phyloP scores from a whole-genome alignment of 768 basidiomycete species.

The Amylocystis lapponica region DNA sequence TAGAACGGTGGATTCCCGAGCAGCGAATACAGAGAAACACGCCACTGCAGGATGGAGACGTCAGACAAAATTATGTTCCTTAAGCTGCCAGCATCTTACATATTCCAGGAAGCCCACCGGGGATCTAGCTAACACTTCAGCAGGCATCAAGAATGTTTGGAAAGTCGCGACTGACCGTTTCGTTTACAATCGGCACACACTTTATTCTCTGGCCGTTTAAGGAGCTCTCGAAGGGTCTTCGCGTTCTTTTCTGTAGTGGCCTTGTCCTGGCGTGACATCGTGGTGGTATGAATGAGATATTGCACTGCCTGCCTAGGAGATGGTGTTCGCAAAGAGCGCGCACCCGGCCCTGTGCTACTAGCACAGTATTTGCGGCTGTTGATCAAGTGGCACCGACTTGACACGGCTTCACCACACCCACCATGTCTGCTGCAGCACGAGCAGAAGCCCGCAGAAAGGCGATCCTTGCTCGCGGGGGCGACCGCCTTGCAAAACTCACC shows the following conservation, averaged over 20 bases:
- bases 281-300: conserved; percentile 11
- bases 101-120: conserved; percentile 97
- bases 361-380: conserved; percentile 4
- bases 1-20: conserved; percentile 93
- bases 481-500: conserved; percentile 76
- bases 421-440: conserved; percentile 48
- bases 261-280: conserved; percentile 65
- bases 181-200: conserved; percentile 95
- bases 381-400: not conserved
- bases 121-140: conserved; percentile 54
- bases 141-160: not conserved
- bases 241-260: conserved; percentile 78
- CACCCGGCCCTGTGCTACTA: not conserved
- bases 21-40: conserved; percentile 96
- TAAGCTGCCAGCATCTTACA: conserved; percentile 47
- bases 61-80: not conserved
- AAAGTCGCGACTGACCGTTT: conserved; percentile 57
- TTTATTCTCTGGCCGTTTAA: conserved; percentile 90
- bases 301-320: no score
- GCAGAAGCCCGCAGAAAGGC: conserved; percentile 77
- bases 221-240: conserved; percentile 74
- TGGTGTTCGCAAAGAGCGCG: conserved; percentile 4
- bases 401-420: conserved; percentile 9
- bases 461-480: conserved; percentile 63
- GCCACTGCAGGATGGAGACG: conserved; percentile 44